Evolutionary conservation across 208 protist genomes (phyloP).

Genomic region (Trypanosoma avium): DNA sequence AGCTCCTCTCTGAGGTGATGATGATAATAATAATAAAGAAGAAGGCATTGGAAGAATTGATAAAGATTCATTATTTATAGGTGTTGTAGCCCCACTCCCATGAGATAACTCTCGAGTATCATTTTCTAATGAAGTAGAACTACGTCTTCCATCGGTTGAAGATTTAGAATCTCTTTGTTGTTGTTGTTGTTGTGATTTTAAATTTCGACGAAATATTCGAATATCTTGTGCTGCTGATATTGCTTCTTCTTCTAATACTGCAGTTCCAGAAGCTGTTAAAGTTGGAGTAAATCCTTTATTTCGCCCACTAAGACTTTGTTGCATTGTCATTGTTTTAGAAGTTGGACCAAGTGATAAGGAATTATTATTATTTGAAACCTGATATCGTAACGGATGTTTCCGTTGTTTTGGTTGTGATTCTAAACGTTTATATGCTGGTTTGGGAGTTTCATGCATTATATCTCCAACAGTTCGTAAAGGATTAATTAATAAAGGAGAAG

Average conservation of each 20-base stretch:
- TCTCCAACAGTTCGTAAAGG: conserved; percentile 13
- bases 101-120: not conserved
- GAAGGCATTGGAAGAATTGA: not conserved
- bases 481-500: not conserved
- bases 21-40: not conserved
- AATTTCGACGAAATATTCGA: not conserved
- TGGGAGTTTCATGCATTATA: conserved; percentile 23
- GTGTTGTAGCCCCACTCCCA: not conserved
- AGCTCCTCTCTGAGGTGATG: not conserved
- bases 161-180: not conserved
- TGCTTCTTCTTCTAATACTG: not conserved
- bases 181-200: not conserved
- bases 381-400: not conserved
- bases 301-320: not conserved
- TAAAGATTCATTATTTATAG: not conserved
- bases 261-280: not conserved
- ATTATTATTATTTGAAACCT: not conserved
- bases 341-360: not conserved
- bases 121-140: not conserved
- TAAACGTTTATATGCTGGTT: conserved; percentile 7
- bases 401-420: not conserved
- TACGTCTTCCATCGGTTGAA: not conserved
- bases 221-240: not conserved
- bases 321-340: not conserved
- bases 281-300: not conserved